phyloP scores from a whole-genome alignment of 768 basidiomycete species.

The Psilocybe cyanescens region DNA sequence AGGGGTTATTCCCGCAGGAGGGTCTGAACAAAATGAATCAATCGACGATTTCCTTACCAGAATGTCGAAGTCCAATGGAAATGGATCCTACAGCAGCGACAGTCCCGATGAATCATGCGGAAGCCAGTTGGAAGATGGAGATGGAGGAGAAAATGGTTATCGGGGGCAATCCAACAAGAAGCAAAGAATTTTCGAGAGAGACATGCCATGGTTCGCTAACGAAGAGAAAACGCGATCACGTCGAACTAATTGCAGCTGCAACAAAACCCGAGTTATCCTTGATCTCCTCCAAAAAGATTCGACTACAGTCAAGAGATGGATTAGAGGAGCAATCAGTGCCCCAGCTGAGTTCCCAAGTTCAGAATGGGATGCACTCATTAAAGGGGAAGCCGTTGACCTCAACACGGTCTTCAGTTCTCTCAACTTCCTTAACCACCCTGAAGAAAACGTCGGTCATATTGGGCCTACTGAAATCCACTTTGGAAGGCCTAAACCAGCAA shows the following conservation, averaged over 20 bases:
- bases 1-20: not conserved
- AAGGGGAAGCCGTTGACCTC: slow-evolving; percentile 29
- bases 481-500: slow-evolving; percentile 7
- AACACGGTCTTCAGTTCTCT: slow-evolving; percentile 25
- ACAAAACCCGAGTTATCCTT: not conserved
- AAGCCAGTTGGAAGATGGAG: not conserved
- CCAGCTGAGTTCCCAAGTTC: slow-evolving; percentile 3
- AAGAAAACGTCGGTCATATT: too few relatives aligned
- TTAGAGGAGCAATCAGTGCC: not conserved
- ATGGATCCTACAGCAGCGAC: not conserved
- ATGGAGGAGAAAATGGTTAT: not conserved
- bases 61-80: not conserved
- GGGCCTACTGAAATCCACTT: slow-evolving; percentile 23
- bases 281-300: not conserved
- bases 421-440: slow-evolving; percentile 16
- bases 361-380: slow-evolving; percentile 23
- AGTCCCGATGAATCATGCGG: not conserved
- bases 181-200: not conserved
- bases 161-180: not conserved
- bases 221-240: not conserved
- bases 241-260: not conserved
- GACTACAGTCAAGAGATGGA: not conserved
- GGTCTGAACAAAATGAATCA: not conserved
- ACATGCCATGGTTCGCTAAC: not conserved
- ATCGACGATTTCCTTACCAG: not conserved